phyloP scores from a whole-genome alignment of 169 alveolate species.

The Cryptosporidium tyzzeri region DNA sequence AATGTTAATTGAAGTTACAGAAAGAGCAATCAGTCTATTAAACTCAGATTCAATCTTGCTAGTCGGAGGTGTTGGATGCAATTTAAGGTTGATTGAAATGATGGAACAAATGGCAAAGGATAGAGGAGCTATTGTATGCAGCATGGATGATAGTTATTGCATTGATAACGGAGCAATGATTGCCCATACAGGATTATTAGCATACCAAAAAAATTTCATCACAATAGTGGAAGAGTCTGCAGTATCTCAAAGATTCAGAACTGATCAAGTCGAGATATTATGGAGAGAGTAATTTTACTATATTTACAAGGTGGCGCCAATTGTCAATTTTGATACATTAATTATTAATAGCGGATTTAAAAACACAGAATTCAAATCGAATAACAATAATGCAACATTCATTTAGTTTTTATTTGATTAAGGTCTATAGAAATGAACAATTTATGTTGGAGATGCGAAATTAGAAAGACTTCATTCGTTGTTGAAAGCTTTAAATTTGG shows the following conservation, averaged over 20 bases:
- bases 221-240: slow-evolving; percentile 85
- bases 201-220: slow-evolving; percentile 81
- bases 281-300: slow-evolving; percentile 85
- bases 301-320: background rate
- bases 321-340: background rate
- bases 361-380: background rate
- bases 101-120: slow-evolving; percentile 94
- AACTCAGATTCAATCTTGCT: slow-evolving; percentile 94
- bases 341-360: background rate
- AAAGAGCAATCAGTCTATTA: slow-evolving; percentile 98
- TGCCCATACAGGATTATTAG: slow-evolving; percentile 94
- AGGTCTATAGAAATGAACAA: background rate
- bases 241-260: slow-evolving; percentile 92
- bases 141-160: slow-evolving; percentile 99
- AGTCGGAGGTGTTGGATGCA: slow-evolving; percentile 99
- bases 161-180: slow-evolving; percentile 99
- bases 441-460: slow-evolving; percentile 51
- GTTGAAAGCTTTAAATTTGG: background rate
- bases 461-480: background rate
- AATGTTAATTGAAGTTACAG: slow-evolving; percentile 98
- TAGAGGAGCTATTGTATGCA: slow-evolving; percentile 95
- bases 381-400: background rate
- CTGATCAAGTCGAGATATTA: slow-evolving; percentile 93
- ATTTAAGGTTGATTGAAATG: slow-evolving; percentile 96
- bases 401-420: background rate